phyloP scores from a whole-genome alignment of 2,329 filamentous ascomycete genomes.

The Xylariaceae sp. region DNA sequence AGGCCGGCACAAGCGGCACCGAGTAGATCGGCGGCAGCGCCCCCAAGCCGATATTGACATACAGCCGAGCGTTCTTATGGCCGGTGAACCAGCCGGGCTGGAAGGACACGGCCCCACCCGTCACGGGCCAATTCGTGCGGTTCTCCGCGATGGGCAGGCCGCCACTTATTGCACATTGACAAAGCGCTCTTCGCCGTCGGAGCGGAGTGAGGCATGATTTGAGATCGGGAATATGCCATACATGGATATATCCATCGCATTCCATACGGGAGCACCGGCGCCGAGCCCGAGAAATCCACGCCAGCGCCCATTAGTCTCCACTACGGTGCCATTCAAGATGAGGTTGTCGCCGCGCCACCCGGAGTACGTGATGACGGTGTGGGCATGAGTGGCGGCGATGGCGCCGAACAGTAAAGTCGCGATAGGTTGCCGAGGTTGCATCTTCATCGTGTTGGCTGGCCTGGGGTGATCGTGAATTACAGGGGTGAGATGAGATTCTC shows the following conservation, averaged over 20 bases:
- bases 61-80: constrained; percentile 69
- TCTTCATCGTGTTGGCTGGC: too few species aligned
- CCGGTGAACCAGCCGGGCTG: constrained; percentile 78
- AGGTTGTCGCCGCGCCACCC: constrained; percentile 71
- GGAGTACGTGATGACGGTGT: constrained; percentile 68
- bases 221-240: constrained; percentile 46
- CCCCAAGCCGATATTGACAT: constrained; percentile 74
- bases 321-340: constrained; percentile 51
- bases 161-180: constrained; percentile 57
- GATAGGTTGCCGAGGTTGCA: too few species aligned
- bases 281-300: neutral
- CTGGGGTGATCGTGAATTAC: too few species aligned
- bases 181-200: constrained; percentile 50
- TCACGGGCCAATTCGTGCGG: constrained; percentile 72
- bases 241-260: constrained; percentile 76
- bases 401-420: too few species aligned
- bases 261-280: constrained; percentile 63
- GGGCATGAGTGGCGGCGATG: constrained; percentile 31
- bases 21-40: constrained; percentile 70
- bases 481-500: too few species aligned
- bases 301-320: constrained; percentile 6
- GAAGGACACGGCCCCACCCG: constrained; percentile 68
- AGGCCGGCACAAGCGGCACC: constrained; percentile 66
- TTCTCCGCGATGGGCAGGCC: constrained; percentile 71
- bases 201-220: neutral